Evolutionary conservation across 345 rosid genomes (phyloP).

Genomic region (Theobroma cacao): DNA sequence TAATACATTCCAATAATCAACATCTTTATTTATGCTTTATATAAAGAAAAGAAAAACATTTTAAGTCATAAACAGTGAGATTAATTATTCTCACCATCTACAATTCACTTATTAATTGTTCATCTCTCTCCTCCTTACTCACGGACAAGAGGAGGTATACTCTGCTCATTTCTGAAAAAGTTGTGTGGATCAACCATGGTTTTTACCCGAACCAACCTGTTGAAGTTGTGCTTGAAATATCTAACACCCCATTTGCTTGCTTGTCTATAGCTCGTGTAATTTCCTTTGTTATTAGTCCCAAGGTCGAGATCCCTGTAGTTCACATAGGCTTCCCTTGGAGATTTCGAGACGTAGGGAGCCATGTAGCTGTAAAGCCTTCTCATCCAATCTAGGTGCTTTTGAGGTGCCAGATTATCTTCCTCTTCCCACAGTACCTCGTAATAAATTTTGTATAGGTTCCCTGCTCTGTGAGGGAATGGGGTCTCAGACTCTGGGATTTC

Average conservation of each 20-base stretch:
- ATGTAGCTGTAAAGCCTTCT: neutral
- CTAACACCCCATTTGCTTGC: constrained; percentile 45
- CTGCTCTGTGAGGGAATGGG: neutral
- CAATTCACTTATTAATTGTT: neutral
- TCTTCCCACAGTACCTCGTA: neutral
- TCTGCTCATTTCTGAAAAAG: constrained; percentile 56
- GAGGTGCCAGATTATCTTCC: neutral
- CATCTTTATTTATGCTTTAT: too few relatives aligned
- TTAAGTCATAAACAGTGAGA: too few relatives aligned
- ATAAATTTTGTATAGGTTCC: neutral
- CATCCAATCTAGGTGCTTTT: neutral
- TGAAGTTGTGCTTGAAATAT: constrained; percentile 49
- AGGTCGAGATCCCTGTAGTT: neutral
- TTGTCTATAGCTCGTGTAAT: neutral
- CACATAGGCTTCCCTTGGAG: neutral
- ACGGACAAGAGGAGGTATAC: constrained; percentile 34
- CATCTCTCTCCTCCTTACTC: neutral
- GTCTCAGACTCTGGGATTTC: neutral
- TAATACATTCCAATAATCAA: too few relatives aligned
- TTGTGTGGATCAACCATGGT: constrained; percentile 45
- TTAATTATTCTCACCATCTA: too few relatives aligned
- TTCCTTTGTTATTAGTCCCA: neutral
- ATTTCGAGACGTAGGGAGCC: neutral
- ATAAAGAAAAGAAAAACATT: too few relatives aligned
- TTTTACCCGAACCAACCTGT: constrained; percentile 45